These are phyloP conservation scores for Euphorbia tirucalli DNA, from an alignment of 345 rosid genomes.

Conservation along the genomic window DNA sequence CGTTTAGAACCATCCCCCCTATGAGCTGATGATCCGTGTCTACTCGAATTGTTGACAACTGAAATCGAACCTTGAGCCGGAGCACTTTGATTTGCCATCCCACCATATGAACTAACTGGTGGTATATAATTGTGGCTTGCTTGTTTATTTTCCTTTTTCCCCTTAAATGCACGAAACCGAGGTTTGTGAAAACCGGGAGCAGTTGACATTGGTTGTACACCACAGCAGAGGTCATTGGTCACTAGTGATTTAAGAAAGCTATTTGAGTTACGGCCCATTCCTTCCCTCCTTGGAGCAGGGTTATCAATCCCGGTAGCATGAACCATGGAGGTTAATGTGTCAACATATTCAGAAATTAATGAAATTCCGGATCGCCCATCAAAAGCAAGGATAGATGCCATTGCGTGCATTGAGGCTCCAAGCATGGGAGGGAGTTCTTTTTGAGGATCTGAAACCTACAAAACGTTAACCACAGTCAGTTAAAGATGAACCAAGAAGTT, in stretches of 20 bases:
- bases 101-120: background rate
- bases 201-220: background rate
- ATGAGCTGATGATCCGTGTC: slow-evolving; percentile 21
- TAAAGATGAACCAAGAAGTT: background rate
- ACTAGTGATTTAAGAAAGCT: slow-evolving; percentile 30
- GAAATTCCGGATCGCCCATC: slow-evolving; percentile 59
- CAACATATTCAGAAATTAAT: slow-evolving; percentile 35
- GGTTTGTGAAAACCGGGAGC: slow-evolving; percentile 1
- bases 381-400: slow-evolving; percentile 53
- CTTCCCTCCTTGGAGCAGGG: slow-evolving; percentile 16
- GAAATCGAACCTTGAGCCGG: slow-evolving; percentile 12
- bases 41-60: slow-evolving; percentile 26
- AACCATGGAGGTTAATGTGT: slow-evolving; percentile 43
- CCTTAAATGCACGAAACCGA: slow-evolving; percentile 13
- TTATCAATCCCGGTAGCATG: slow-evolving; percentile 38
- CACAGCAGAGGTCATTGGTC: too few relatives aligned
- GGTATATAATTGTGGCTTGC: background rate
- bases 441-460: slow-evolving; percentile 63
- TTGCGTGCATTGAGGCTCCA: slow-evolving; percentile 57
- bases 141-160: slow-evolving; percentile 12
- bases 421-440: slow-evolving; percentile 61
- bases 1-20: slow-evolving; percentile 35
- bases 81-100: slow-evolving; percentile 6
- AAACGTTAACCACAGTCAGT: slow-evolving; percentile 14
- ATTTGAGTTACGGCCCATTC: slow-evolving; percentile 3